phyloP scores from a whole-genome alignment of 2,329 filamentous ascomycete genomes.

The Ceratocystis smalleyi region DNA sequence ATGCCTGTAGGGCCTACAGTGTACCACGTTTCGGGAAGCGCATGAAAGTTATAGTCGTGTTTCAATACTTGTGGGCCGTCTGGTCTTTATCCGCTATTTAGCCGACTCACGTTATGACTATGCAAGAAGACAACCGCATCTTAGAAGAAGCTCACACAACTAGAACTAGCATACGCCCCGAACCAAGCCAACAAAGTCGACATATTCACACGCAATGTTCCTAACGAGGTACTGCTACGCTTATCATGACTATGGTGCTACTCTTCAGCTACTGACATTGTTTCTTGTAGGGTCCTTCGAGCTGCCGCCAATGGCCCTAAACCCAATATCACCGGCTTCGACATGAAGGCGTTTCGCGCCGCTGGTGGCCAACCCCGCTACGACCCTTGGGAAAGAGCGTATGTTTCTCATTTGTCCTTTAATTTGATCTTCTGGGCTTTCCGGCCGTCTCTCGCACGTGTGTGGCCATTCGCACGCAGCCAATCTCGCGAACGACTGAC shows the following conservation, averaged over 20 bases:
- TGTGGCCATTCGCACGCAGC: conserved; percentile 9
- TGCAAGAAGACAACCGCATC: background rate
- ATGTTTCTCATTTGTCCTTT: conserved; percentile 24
- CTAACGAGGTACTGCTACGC: background rate
- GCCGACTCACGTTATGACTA: background rate
- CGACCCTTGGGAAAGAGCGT: conserved; percentile 53
- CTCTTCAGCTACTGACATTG: background rate
- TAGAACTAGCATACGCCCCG: background rate
- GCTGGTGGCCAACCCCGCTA: conserved; percentile 48
- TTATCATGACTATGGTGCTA: background rate
- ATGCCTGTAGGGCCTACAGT: background rate
- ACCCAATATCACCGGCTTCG: conserved; percentile 83
- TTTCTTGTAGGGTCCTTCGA: conserved; percentile 30
- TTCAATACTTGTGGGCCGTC: background rate
- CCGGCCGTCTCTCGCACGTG: background rate
- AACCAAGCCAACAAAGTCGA: background rate
- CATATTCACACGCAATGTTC: background rate
- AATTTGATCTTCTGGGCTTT: background rate
- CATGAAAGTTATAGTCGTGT: background rate
- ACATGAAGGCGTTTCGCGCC: conserved; percentile 63
- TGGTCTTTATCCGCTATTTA: background rate
- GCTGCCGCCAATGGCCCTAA: conserved; percentile 36
- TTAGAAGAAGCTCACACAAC: background rate
- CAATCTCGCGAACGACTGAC: background rate
- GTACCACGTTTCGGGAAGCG: background rate